Evolutionary conservation across 2,329 filamentous ascomycete genomes (phyloP).

Genomic region (Beauveria rudraprayagi): DNA sequence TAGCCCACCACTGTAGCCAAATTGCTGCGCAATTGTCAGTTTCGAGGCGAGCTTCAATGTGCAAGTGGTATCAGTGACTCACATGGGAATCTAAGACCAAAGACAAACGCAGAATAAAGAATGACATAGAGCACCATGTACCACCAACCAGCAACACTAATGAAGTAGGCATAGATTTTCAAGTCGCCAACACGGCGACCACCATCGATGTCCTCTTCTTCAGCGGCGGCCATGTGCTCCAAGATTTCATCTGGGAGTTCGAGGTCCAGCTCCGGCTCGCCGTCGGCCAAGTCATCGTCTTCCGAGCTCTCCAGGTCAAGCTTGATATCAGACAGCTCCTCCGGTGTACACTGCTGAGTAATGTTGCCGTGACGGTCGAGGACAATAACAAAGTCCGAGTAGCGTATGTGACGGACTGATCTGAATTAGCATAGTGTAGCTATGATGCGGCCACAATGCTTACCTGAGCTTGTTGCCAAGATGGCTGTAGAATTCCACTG

Average conservation of each 20-base stretch:
- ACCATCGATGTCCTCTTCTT: conserved; percentile 11
- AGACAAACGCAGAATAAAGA: conserved; percentile 15
- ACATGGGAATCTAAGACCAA: conserved; percentile 18
- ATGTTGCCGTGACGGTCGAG: conserved; percentile 18
- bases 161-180: conserved; percentile 16
- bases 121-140: conserved; percentile 14
- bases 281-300: not conserved
- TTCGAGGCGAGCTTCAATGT: not conserved
- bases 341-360: conserved; percentile 16
- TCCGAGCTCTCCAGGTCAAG: not conserved
- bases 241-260: conserved; percentile 15
- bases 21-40: conserved; percentile 14
- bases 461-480: conserved; percentile 21
- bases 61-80: not conserved
- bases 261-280: not conserved
- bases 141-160: conserved; percentile 14
- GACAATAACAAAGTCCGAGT: conserved; percentile 19
- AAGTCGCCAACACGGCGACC: conserved; percentile 14
- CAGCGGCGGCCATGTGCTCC: conserved; percentile 10
- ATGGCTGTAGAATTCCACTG: conserved; percentile 19
- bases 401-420: conserved; percentile 17
- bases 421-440: not conserved
- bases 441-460: not conserved
- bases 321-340: conserved; percentile 8
- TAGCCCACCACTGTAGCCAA: conserved; percentile 22